Conservation (phyloP, 2,329 filamentous ascomycete genomes). For the Aspergillus sp. region DNA sequence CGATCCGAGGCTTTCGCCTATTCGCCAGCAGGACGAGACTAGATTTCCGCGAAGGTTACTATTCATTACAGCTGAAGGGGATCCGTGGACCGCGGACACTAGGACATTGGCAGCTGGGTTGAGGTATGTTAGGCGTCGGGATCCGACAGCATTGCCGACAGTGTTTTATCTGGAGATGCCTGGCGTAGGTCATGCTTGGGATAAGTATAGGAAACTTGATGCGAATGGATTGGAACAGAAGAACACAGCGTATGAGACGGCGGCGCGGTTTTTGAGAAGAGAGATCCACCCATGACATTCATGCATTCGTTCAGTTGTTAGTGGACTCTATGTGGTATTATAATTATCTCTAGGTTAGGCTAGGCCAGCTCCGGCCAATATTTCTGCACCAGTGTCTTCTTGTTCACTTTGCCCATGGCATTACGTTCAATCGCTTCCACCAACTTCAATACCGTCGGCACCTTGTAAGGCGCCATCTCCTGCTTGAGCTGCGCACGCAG, state of each 20-base stretch:
- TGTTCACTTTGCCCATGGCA: constrained; percentile 83
- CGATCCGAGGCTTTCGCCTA: constrained; percentile 32
- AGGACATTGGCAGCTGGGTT: constrained; percentile 27
- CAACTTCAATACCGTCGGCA: constrained; percentile 82
- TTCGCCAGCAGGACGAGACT: constrained; percentile 14
- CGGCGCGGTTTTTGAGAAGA: constrained; percentile 25
- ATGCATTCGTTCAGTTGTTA: background rate
- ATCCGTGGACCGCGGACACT: constrained; percentile 28
- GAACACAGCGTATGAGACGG: constrained; percentile 34
- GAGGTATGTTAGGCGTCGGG: constrained; percentile 6
- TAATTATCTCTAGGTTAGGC: background rate
- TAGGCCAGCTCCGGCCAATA: constrained; percentile 36
- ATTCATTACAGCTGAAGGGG: constrained; percentile 28
- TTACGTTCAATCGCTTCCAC: constrained; percentile 61
- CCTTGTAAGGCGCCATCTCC: constrained; percentile 82
- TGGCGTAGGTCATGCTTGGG: constrained; percentile 39
- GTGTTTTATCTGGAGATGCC: background rate
- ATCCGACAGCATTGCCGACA: constrained; percentile 4
- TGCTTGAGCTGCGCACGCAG: constrained; percentile 39
- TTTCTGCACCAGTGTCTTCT: constrained; percentile 43
- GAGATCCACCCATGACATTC: background rate
- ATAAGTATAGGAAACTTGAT: constrained; percentile 35
- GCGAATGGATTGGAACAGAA: constrained; percentile 27
- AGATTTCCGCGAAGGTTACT: constrained; percentile 26
- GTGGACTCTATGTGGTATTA: background rate